Evolutionary conservation across 352 stramenopile genomes (phyloP), one percentile per base, ranked within the genome.

Genomic region (Elongisporangium undulatum): DNA sequence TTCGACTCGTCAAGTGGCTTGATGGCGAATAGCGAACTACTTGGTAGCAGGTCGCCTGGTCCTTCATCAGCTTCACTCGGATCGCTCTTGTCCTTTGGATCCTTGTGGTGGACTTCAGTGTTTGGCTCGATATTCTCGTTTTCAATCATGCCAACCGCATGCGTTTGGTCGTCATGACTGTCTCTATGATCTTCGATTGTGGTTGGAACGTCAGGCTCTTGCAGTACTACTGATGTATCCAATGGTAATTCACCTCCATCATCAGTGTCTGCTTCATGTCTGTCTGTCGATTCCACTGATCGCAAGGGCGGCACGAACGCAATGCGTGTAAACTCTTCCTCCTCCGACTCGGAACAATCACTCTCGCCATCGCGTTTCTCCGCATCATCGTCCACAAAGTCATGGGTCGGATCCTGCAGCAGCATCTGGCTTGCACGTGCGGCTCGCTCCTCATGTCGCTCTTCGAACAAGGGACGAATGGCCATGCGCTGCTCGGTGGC

Each of bases 381-480:
- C n/a, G n/a, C n/a, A 41, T 2, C 29, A 41, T 41, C 29, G 9
- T 13, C 9, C 29, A 41, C 29, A 41, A 41, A 41, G 5, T 41
- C 29, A 41, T 41, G 29, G 5, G 29, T 41, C 29, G 29, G 5
- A 41, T 41, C 29, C 13, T 9, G 29, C 9, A 41, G 29, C 29
- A 41, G 13, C 2, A 41, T 41, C 29, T 41, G 29, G 29, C 29
- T 41, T 41, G 4, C 29, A 41, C 2, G 29, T 15, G 29, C 29
- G 2, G 29, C 29, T 41, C 9, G 29, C 29, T 41, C 71, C 12
- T 77, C 77, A 34, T 70, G 74, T 2, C 76, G 71, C 51, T 88
- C 69, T 64, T 89, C 76, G 23, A 92, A 90, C 39, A 93, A 52
- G 9, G 84, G 84, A 4, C 79, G 74, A n/a, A 93, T 89, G 19